These are phyloP conservation scores for Arthrinium puccinioides DNA, from an alignment of 2,329 filamentous ascomycete species.

Conservation along the genomic window DNA sequence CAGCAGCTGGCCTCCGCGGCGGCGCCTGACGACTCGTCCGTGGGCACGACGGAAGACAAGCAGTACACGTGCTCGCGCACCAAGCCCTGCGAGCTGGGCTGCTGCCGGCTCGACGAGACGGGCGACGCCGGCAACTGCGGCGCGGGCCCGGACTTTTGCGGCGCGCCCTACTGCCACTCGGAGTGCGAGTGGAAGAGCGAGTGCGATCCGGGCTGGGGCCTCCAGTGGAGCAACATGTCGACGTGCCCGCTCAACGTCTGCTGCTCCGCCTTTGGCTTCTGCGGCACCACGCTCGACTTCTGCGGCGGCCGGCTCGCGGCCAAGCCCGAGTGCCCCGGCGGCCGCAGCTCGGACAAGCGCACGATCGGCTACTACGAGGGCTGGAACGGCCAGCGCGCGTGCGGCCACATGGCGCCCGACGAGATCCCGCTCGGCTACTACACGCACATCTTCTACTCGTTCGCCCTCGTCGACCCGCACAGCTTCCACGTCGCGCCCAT, in stretches of 20 bases:
- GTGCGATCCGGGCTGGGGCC: slow-evolving; percentile 22
- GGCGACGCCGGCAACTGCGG: slow-evolving; percentile 14
- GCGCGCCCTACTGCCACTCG: slow-evolving; percentile 13
- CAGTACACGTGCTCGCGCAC: background rate
- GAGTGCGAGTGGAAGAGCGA: slow-evolving; percentile 17
- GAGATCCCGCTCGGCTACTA: slow-evolving; percentile 14
- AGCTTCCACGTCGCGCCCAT: slow-evolving; percentile 18
- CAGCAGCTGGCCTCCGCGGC: too few relatives aligned
- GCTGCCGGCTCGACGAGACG: slow-evolving; percentile 8
- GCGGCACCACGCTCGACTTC: slow-evolving; percentile 22
- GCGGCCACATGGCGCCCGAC: slow-evolving; percentile 16
- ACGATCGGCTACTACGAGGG: slow-evolving; percentile 24
- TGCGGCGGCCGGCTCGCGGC: slow-evolving; percentile 11
- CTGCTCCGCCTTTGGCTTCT: slow-evolving; percentile 26
- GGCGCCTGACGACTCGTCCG: too few relatives aligned
- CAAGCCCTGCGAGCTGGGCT: slow-evolving; percentile 8
- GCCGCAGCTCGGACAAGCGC: slow-evolving; percentile 2
- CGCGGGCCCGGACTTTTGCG: slow-evolving; percentile 16
- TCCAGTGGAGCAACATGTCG: slow-evolving; percentile 10
- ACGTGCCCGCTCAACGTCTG: slow-evolving; percentile 30
- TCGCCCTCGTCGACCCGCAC: slow-evolving; percentile 21
- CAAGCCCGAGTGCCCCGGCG: slow-evolving; percentile 1
- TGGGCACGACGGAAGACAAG: background rate
- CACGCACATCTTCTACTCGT: slow-evolving; percentile 28
- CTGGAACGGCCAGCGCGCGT: slow-evolving; percentile 12